phyloP scores from a whole-genome alignment of 768 basidiomycete species.

The Chalciporus sphaerocephalus region DNA sequence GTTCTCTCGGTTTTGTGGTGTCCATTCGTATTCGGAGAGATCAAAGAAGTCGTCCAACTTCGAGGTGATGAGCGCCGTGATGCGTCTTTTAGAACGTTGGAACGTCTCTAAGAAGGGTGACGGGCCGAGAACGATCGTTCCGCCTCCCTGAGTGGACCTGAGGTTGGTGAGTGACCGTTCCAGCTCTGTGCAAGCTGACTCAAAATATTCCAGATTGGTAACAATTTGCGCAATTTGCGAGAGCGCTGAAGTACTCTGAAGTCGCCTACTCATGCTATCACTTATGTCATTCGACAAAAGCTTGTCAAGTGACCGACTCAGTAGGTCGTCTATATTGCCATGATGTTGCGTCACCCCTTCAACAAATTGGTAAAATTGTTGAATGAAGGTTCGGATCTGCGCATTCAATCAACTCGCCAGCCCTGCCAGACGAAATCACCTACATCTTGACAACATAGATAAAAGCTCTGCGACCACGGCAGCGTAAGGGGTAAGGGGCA shows the following conservation, averaged over 20 bases:
- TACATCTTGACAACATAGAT: constrained; percentile 89
- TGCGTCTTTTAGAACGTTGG: constrained; percentile 64
- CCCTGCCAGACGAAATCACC: not conserved
- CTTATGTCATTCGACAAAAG: constrained; percentile 75
- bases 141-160: constrained; percentile 78
- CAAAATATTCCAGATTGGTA: constrained; percentile 89
- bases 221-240: constrained; percentile 92
- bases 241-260: constrained; percentile 70
- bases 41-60: constrained; percentile 97
- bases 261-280: constrained; percentile 68
- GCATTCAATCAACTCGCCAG: constrained; percentile 1
- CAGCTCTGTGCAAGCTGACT: constrained; percentile 77
- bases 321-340: constrained; percentile 83
- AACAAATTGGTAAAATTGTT: constrained; percentile 94
- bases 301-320: constrained; percentile 88
- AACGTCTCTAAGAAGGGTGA: constrained; percentile 68
- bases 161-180: constrained; percentile 80
- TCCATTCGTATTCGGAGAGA: constrained; percentile 93
- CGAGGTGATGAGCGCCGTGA: constrained; percentile 77
- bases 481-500: constrained; percentile 65
- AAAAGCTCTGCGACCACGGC: constrained; percentile 95
- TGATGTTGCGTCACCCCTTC: constrained; percentile 93
- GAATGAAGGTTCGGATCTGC: constrained; percentile 83
- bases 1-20: constrained; percentile 61
- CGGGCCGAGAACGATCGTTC: constrained; percentile 67